These are phyloP conservation scores for Boletus sp. DNA, from an alignment of 1,284 basidiomycete genomes.

Conservation along the genomic window DNA sequence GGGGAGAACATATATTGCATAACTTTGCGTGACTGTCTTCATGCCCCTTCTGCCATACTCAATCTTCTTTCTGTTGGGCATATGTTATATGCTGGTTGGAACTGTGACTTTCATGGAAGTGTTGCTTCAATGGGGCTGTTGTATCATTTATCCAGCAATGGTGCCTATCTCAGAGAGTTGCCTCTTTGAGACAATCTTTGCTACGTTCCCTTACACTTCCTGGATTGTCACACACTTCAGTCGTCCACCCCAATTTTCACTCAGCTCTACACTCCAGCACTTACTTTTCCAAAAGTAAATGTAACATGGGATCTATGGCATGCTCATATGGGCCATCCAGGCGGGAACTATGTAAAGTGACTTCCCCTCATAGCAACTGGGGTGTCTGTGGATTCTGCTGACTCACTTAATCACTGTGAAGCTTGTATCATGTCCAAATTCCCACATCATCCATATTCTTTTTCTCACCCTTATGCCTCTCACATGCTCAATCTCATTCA, in stretches of 20 bases:
- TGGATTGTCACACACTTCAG: too few relatives aligned
- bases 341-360: background rate
- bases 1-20: background rate
- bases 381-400: rapidly evolving
- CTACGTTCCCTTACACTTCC: too few relatives aligned
- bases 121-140: too few relatives aligned
- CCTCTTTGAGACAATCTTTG: too few relatives aligned
- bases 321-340: background rate
- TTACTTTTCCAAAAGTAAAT: too few relatives aligned
- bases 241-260: too few relatives aligned
- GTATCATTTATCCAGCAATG: too few relatives aligned
- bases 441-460: background rate
- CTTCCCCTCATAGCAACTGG: background rate
- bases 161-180: too few relatives aligned
- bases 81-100: background rate
- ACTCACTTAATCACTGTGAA: background rate
- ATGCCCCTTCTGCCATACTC: background rate
- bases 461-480: background rate
- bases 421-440: background rate
- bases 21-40: background rate
- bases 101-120: too few relatives aligned
- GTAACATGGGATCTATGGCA: background rate
- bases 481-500: background rate
- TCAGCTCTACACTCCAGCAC: too few relatives aligned
- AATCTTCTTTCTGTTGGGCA: background rate